These are phyloP conservation scores for Pseudophaeomoniella oleicola DNA, from an alignment of 2,329 filamentous ascomycete species.

Conservation along the genomic window DNA sequence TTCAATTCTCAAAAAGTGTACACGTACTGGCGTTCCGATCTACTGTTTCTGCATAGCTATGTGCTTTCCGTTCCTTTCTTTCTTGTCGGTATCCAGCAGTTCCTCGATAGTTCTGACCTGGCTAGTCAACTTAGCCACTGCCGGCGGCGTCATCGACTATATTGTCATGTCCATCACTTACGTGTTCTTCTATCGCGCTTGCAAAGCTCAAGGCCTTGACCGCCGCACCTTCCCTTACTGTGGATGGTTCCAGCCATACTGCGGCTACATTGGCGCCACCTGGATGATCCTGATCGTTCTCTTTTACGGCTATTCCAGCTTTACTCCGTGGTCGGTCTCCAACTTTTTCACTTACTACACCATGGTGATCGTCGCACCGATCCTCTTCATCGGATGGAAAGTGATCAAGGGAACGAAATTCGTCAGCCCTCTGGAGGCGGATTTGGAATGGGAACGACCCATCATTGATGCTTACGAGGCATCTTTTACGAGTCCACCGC, in stretches of 20 bases:
- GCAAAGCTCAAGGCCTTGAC: slow-evolving; percentile 33
- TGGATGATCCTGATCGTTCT: slow-evolving; percentile 46
- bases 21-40: slow-evolving; percentile 44
- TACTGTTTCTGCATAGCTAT: slow-evolving; percentile 40
- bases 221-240: slow-evolving; percentile 45
- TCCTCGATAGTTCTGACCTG: slow-evolving; percentile 37
- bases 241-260: slow-evolving; percentile 52
- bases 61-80: slow-evolving; percentile 38
- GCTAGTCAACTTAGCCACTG: slow-evolving; percentile 52
- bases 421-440: slow-evolving; percentile 36
- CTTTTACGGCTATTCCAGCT: slow-evolving; percentile 36
- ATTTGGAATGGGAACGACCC: slow-evolving; percentile 47
- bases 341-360: slow-evolving; percentile 60
- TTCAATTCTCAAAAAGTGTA: slow-evolving; percentile 42
- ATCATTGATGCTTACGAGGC: slow-evolving; percentile 43
- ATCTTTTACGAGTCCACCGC: too few relatives aligned
- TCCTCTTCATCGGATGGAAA: slow-evolving; percentile 55
- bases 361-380: slow-evolving; percentile 46
- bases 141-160: slow-evolving; percentile 22
- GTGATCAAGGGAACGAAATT: slow-evolving; percentile 43
- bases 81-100: slow-evolving; percentile 35
- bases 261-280: slow-evolving; percentile 47
- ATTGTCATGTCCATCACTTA: slow-evolving; percentile 40
- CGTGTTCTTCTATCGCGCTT: slow-evolving; percentile 38
- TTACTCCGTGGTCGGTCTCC: slow-evolving; percentile 40